Conservation (phyloP, 495 filamentous ascomycete species). For the Friedmanniomyces endolithicus region DNA sequence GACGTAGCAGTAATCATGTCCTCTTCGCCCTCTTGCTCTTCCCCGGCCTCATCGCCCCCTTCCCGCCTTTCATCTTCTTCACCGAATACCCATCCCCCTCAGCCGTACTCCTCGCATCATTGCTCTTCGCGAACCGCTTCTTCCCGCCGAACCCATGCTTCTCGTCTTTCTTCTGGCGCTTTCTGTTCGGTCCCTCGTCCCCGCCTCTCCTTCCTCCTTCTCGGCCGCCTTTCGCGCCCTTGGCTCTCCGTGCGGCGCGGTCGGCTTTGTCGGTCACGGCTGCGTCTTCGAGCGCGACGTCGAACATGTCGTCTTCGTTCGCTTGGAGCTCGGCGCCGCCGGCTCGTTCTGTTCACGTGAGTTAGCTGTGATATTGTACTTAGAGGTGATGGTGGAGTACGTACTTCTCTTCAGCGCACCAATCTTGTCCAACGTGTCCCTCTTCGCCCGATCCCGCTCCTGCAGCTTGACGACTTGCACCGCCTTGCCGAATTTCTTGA, state of each 20-base stretch:
- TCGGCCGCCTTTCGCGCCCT: not conserved
- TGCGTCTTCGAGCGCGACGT: conserved; percentile 79
- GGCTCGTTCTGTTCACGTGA: conserved; percentile 89
- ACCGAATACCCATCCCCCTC: conserved; percentile 67
- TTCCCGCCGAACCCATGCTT: conserved; percentile 93
- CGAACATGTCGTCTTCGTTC: conserved; percentile 81
- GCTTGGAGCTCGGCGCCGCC: conserved; percentile 46
- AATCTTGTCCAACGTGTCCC: conserved; percentile 85
- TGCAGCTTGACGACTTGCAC: conserved; percentile 94
- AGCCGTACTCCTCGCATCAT: conserved; percentile 63
- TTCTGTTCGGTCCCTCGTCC: conserved; percentile 34
- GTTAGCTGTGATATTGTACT: too few relatives aligned
- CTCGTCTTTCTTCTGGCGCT: conserved; percentile 82
- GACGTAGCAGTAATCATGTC: not conserved
- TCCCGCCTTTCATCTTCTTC: conserved; percentile 67
- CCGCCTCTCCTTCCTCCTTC: conserved; percentile 5
- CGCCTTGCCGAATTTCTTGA: conserved; percentile 99
- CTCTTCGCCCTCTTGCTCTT: conserved; percentile 49
- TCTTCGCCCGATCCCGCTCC: conserved; percentile 82
- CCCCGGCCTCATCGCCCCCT: conserved; percentile 35
- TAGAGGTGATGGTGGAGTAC: too few relatives aligned
- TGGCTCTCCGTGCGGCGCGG: conserved; percentile 36
- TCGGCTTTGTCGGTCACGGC: conserved; percentile 33
- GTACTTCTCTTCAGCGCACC: conserved; percentile 83
- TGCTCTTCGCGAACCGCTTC: conserved; percentile 79